Conservation (phyloP, 768 basidiomycete species). For the Xerocomellus dryophilus region DNA sequence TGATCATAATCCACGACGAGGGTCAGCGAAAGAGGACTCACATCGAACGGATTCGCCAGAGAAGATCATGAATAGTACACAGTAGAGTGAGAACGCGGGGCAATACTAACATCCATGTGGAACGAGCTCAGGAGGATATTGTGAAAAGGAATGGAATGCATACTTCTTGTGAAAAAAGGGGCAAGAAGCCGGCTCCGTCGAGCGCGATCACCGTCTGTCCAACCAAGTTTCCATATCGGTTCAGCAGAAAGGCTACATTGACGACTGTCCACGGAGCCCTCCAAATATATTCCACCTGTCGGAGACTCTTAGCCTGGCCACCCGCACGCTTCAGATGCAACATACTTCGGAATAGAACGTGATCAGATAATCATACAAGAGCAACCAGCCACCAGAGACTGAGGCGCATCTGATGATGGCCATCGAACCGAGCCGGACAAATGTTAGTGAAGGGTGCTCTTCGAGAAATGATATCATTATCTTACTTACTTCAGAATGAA, state of each 20-base stretch:
- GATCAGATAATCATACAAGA: slow-evolving; percentile 10
- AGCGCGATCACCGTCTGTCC: slow-evolving; percentile 8
- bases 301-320: not conserved
- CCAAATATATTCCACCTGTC: slow-evolving; percentile 18
- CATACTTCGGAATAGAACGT: slow-evolving; percentile 12
- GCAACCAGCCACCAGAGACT: slow-evolving; percentile 1
- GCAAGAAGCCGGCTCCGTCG: not conserved
- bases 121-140: not conserved
- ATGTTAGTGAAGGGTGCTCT: no score
- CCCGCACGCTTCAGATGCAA: not conserved
- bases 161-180: slow-evolving; percentile 2
- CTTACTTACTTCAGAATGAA: no score
- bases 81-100: slow-evolving; percentile 4
- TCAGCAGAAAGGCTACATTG: slow-evolving; percentile 14
- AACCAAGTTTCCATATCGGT: slow-evolving; percentile 18
- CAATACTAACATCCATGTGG: slow-evolving; percentile 16
- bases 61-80: slow-evolving; percentile 5
- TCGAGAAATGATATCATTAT: no score
- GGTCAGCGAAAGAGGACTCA: not conserved
- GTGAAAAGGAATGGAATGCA: not conserved
- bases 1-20: not conserved
- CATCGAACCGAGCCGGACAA: no score
- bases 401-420: not conserved
- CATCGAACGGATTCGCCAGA: slow-evolving; percentile 15
- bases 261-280: slow-evolving; percentile 9